Conservation (phyloP, 768 basidiomycete species). For the Calocybe gangraenosa region DNA sequence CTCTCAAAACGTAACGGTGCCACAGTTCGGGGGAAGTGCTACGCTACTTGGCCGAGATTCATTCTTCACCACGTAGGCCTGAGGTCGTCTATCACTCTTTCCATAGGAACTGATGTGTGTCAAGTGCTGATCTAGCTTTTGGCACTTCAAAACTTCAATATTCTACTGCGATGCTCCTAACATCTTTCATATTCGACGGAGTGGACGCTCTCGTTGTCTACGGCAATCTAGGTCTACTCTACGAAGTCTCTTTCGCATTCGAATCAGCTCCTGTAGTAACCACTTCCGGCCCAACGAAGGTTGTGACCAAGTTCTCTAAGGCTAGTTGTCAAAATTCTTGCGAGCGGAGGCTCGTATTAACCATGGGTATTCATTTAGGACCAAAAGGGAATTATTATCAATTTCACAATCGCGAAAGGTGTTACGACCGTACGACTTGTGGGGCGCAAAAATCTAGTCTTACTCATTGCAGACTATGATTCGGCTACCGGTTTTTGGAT, state of each 20-base stretch:
- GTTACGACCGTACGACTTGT: conserved; percentile 9
- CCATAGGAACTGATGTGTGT: neutral
- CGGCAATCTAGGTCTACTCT: conserved; percentile 11
- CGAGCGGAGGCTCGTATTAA: neutral
- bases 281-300: conserved; percentile 7
- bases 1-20: conserved; percentile 9
- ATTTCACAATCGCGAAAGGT: conserved; percentile 7
- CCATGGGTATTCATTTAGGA: conserved; percentile 1
- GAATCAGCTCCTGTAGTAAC: conserved; percentile 2
- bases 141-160: conserved; percentile 12
- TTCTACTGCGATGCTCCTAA: conserved; percentile 16
- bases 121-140: conserved; percentile 11
- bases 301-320: conserved; percentile 7
- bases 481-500: conserved; percentile 15
- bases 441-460: conserved; percentile 2
- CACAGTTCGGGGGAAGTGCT: conserved; percentile 8
- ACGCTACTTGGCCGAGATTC: conserved; percentile 16
- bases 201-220: conserved; percentile 14
- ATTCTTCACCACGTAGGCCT: conserved; percentile 8
- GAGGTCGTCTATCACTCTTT: neutral
- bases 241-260: conserved; percentile 9
- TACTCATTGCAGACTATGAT: conserved; percentile 15
- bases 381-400: conserved; percentile 6
- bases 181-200: conserved; percentile 10
- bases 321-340: neutral